These are phyloP conservation scores for Aspergillus costaricaensis DNA, from an alignment of 2,329 filamentous ascomycete species.

Conservation along the genomic window DNA sequence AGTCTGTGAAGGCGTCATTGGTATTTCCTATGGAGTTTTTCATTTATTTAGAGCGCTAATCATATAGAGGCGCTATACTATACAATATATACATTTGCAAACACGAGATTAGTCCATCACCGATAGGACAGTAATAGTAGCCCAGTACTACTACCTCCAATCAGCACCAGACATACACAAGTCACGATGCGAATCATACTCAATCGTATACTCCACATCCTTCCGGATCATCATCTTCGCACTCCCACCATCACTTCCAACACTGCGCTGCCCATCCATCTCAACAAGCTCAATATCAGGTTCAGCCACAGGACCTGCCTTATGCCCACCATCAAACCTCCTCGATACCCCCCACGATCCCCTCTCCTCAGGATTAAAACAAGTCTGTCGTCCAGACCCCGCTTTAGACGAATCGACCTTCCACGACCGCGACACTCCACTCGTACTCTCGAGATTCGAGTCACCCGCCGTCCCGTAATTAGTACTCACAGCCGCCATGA, in stretches of 20 bases:
- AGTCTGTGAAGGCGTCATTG: background rate
- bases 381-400: conserved; percentile 6
- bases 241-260: conserved; percentile 16
- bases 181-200: conserved; percentile 22
- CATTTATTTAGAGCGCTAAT: too few species aligned
- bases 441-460: conserved; percentile 28
- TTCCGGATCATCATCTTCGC: conserved; percentile 38
- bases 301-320: background rate
- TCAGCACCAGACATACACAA: conserved; percentile 6
- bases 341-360: background rate
- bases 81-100: background rate
- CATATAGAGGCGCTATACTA: background rate
- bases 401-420: conserved; percentile 22
- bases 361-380: background rate
- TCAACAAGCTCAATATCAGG: conserved; percentile 19
- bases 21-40: background rate
- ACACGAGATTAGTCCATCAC: background rate
- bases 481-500: conserved; percentile 41
- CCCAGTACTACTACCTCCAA: conserved; percentile 1
- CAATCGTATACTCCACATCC: conserved; percentile 34
- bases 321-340: conserved; percentile 4
- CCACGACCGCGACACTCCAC: conserved; percentile 21
- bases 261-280: conserved; percentile 4
- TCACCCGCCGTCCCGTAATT: conserved; percentile 39
- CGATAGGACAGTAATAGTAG: background rate